These are phyloP conservation scores for Globisporangium nagaii DNA, from an alignment of 352 stramenopile species.

Conservation along the genomic window DNA sequence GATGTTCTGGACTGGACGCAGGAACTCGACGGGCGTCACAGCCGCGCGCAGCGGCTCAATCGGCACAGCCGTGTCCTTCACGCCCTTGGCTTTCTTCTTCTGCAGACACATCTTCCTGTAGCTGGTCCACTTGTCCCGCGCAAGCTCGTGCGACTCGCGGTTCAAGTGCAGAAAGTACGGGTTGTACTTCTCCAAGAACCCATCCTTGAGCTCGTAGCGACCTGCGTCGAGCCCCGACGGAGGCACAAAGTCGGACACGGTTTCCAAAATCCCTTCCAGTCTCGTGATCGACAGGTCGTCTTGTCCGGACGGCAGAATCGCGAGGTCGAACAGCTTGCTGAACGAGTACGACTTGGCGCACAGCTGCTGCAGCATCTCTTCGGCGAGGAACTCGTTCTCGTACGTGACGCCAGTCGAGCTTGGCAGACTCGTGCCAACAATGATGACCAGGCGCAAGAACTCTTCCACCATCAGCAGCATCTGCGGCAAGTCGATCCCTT, in stretches of 20 bases:
- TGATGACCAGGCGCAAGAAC: conserved; percentile 73
- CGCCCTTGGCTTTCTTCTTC: conserved; percentile 20
- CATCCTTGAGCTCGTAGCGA: conserved; percentile 74
- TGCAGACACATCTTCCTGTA: conserved; percentile 46
- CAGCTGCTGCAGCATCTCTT: conserved; percentile 85
- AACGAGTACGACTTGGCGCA: conserved; percentile 75
- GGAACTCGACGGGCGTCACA: conserved; percentile 34
- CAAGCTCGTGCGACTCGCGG: conserved; percentile 74
- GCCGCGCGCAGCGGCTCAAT: conserved; percentile 39
- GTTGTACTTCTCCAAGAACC: conserved; percentile 75
- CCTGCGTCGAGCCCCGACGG: conserved; percentile 73
- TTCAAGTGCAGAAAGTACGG: conserved; percentile 86
- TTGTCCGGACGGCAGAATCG: conserved; percentile 76
- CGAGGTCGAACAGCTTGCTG: conserved; percentile 78
- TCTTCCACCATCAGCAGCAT: conserved; percentile 78
- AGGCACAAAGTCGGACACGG: conserved; percentile 68
- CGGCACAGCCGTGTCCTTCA: conserved; percentile 14
- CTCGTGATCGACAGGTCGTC: conserved; percentile 69
- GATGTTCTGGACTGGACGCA: conserved; percentile 52
- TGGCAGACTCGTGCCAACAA: conserved; percentile 70
- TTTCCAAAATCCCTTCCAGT: conserved; percentile 52
- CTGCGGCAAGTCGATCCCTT: conserved; percentile 69
- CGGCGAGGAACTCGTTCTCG: conserved; percentile 67
- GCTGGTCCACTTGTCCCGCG: conserved; percentile 77
- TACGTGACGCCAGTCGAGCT: conserved; percentile 46